phyloP scores from a whole-genome alignment of 108 stramenopile species.

The Skeletonema costatum region DNA sequence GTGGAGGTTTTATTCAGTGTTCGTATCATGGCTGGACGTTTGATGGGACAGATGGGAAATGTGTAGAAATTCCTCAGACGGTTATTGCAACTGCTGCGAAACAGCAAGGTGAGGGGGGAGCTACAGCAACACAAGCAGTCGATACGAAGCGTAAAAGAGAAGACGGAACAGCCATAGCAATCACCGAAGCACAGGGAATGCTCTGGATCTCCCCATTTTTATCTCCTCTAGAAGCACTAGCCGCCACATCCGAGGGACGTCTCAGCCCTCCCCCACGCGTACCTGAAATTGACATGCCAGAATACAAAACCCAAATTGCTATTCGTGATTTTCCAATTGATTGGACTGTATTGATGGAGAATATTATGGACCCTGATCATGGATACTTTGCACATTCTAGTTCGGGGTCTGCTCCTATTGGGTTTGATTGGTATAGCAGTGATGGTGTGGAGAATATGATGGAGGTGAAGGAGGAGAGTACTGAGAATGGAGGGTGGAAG shows the following conservation, averaged over 20 bases:
- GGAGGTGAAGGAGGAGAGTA: conserved; percentile 26
- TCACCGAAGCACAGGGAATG: conserved; percentile 50
- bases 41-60: conserved; percentile 55
- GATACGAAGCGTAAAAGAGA: conserved; percentile 12
- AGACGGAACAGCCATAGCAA: conserved; percentile 54
- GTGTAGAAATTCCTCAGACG: conserved; percentile 66
- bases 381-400: conserved; percentile 68
- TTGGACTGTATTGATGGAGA: conserved; percentile 68
- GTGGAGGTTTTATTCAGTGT: conserved; percentile 58
- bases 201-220: conserved; percentile 64
- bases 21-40: conserved; percentile 80
- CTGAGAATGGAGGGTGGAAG: conserved; percentile 45
- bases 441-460: conserved; percentile 37
- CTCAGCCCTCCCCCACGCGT: conserved; percentile 54
- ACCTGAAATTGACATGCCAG: conserved; percentile 57
- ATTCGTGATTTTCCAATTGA: conserved; percentile 75
- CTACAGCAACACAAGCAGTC: neutral
- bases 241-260: conserved; percentile 13
- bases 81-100: conserved; percentile 11
- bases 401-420: conserved; percentile 18
- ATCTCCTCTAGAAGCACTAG: conserved; percentile 47
- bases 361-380: conserved; percentile 79
- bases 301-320: conserved; percentile 24
- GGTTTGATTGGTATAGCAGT: conserved; percentile 70
- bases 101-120: neutral